phyloP scores from a whole-genome alignment of 306 rosid species.

The Cucumis hystrix region DNA sequence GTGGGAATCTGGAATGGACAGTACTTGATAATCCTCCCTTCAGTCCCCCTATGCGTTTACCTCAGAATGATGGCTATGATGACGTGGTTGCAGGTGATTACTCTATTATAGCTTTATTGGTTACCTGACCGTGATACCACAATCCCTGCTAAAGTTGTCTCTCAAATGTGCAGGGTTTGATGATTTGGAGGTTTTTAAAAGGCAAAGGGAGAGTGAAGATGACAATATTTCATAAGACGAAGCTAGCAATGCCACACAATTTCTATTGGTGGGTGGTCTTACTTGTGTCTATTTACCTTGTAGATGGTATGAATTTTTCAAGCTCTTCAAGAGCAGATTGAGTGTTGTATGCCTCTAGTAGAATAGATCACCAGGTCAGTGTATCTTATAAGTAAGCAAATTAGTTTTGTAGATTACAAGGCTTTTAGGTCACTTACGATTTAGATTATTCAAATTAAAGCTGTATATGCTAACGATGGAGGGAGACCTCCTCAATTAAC shows the following conservation, averaged over 20 bases:
- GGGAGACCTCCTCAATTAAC: neutral
- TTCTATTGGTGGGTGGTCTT: neutral
- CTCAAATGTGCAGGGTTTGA: constrained; percentile 48
- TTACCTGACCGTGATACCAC: neutral
- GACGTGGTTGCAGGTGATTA: constrained; percentile 49
- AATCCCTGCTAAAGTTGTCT: constrained; percentile 5
- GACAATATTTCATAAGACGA: constrained; percentile 31
- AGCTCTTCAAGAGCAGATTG: neutral
- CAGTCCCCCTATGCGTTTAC: constrained; percentile 30
- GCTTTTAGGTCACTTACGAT: neutral
- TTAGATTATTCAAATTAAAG: neutral
- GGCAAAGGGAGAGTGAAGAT: constrained; percentile 38
- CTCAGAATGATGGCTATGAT: constrained; percentile 48
- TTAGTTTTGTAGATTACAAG: neutral
- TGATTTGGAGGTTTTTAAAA: constrained; percentile 50
- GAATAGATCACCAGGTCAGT: constrained; percentile 1
- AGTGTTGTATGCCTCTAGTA: neutral
- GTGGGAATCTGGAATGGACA: constrained; percentile 49
- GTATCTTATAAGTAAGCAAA: neutral
- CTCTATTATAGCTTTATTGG: neutral
- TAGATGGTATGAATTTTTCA: neutral
- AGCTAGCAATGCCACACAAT: neutral
- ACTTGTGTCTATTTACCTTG: neutral
- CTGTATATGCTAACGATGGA: neutral
- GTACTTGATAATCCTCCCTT: constrained; percentile 39